Conservation (phyloP, 352 stramenopile genomes). For the Phytophthora quininea region DNA sequence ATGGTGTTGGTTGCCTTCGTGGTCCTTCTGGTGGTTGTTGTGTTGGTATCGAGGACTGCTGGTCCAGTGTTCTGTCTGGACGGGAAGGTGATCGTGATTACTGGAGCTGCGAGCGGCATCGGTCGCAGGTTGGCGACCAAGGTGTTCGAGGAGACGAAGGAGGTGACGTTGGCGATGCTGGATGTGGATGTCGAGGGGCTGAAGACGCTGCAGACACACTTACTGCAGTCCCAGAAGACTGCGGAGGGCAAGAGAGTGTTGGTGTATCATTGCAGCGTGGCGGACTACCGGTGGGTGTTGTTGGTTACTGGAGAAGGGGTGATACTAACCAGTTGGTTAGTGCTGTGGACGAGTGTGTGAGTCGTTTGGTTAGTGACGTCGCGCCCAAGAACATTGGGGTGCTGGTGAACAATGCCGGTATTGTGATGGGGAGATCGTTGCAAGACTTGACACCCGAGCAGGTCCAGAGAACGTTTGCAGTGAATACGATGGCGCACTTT, state of each 20-base stretch:
- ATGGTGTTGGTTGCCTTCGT: constrained; percentile 3
- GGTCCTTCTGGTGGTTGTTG: constrained; percentile 13
- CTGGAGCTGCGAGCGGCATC: constrained; percentile 63
- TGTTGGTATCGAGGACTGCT: not conserved
- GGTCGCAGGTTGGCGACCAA: constrained; percentile 48
- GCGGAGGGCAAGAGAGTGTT: constrained; percentile 28
- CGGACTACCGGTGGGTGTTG: constrained; percentile 55
- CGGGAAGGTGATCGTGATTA: constrained; percentile 67
- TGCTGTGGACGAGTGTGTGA: constrained; percentile 27
- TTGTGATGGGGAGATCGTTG: constrained; percentile 51
- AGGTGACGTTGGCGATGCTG: constrained; percentile 61
- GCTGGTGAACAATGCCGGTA: constrained; percentile 68
- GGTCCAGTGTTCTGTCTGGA: constrained; percentile 44
- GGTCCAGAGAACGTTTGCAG: constrained; percentile 57
- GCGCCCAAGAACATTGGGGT: constrained; percentile 54
- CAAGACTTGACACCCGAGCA: constrained; percentile 45
- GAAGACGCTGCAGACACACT: constrained; percentile 26
- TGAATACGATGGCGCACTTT: constrained; percentile 80
- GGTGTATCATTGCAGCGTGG: constrained; percentile 66
- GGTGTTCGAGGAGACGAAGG: constrained; percentile 29
- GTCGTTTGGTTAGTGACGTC: constrained; percentile 31
- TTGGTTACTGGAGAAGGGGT: not conserved
- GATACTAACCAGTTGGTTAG: not conserved
- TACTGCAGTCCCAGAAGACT: constrained; percentile 7
- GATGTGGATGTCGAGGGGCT: constrained; percentile 64